These are phyloP conservation scores for Lepiota brunneoincarnata DNA, from an alignment of 768 basidiomycete species.

Conservation along the genomic window DNA sequence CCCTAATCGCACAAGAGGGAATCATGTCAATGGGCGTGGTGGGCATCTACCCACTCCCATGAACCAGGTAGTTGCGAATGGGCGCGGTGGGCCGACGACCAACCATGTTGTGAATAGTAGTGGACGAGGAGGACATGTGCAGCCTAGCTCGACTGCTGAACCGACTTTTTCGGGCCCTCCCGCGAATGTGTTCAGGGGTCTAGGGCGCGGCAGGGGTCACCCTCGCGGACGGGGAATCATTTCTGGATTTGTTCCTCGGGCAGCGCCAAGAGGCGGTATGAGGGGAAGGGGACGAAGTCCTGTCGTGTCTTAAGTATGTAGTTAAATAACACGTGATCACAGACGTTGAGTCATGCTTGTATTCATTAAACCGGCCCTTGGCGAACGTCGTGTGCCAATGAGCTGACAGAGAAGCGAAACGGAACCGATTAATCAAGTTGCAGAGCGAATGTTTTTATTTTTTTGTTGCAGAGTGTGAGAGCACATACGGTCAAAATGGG, in stretches of 20 bases:
- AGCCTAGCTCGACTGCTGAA: neutral
- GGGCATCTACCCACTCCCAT: constrained; percentile 20
- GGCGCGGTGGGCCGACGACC: neutral
- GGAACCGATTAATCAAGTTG: too few species aligned
- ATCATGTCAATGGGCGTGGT: constrained; percentile 30
- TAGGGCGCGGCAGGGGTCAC: constrained; percentile 21
- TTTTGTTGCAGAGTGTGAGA: too few species aligned
- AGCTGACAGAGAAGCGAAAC: too few species aligned
- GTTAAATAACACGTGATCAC: neutral
- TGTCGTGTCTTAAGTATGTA: constrained; percentile 14
- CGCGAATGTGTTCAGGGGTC: constrained; percentile 14
- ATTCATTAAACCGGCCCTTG: too few species aligned
- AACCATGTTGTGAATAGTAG: constrained; percentile 1
- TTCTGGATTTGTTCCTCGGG: constrained; percentile 29
- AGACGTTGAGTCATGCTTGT: too few species aligned
- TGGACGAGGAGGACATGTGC: constrained; percentile 4
- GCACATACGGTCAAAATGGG: too few species aligned
- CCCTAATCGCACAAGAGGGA: constrained; percentile 53
- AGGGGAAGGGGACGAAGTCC: constrained; percentile 39
- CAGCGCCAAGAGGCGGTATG: constrained; percentile 28
- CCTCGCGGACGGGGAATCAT: constrained; percentile 23
- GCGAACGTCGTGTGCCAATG: too few species aligned
- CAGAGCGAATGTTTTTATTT: too few species aligned
- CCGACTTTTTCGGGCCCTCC: neutral
- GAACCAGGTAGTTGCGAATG: constrained; percentile 10